Base-by-base conservation (phyloP, 306 rosid genomes). In the Cicer arietinum region DNA sequence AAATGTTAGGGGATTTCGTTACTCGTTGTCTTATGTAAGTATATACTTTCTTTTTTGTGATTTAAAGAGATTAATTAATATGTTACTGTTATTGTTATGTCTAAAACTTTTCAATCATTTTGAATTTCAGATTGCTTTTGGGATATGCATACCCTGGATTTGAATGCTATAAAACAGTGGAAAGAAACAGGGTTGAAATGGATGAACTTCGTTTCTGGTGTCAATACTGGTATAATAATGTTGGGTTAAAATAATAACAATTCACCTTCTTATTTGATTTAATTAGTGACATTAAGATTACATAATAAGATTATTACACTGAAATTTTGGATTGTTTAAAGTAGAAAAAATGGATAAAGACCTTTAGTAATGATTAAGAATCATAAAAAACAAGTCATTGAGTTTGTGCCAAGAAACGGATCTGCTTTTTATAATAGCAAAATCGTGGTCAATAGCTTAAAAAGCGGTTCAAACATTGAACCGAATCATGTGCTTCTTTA, bases 121-220 rank as follows among this genome's bases (percentile, higher is more conserved):
- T 80, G 69, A 40, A 45, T 76, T 67, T 20, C 83, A 94, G 98
- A 78, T 20, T 94, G 84, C 60, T 86, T 54, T 84, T 91, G 60
- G 97, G 96, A 71, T 94, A 94, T 76, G 98, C 96, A 42, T 94
- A 94, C 82, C 98, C 98, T 39, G 98, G 97, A 70, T 81, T 94
- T 78, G 87, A 85, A 84, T 94, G 99, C 73, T 94, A 89, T 53
- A 90, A 88, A 88, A 78, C 83, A 0, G 79, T 91, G 82, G 98
- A 91, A 84, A 89, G 43, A 77, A 87, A 85, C 84, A 86, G 67
- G 43, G 88, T 80, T 6, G 81, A 73, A 20, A 84, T 73, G 43
- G 92, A 85, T 74, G 92, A 92, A 75, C 97, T 94, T 73, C 93
- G 94, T 10, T 90, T 94, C 77, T 94, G 98, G 98, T 94, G 97